Conservation (phyloP, 305 asterid species). For the Plantago coronopus region DNA sequence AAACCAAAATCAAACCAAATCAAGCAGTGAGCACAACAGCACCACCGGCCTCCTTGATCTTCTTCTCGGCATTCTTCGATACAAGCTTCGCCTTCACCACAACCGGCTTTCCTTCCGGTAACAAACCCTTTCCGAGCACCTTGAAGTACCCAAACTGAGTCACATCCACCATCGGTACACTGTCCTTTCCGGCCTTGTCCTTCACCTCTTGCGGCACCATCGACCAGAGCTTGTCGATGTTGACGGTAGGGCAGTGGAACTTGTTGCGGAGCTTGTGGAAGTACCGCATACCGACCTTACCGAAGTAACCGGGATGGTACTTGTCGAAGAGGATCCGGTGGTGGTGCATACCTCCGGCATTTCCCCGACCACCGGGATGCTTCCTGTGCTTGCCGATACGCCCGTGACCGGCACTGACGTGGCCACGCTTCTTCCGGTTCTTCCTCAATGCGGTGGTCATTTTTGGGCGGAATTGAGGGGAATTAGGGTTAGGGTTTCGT, state of each 20-base stretch:
- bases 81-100: conserved; percentile 75
- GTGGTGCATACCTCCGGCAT: too few species aligned
- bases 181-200: conserved; percentile 50
- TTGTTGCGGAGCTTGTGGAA: too few species aligned
- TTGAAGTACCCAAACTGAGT: conserved; percentile 85
- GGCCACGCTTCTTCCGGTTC: conserved; percentile 86
- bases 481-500: conserved; percentile 27
- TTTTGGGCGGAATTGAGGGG: conserved; percentile 8
- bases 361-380: too few species aligned
- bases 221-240: conserved; percentile 70
- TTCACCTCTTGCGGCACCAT: conserved; percentile 62
- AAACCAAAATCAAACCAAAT: conserved; percentile 23
- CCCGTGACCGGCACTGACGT: conserved; percentile 82
- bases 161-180: conserved; percentile 62
- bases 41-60: conserved; percentile 86
- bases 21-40: conserved; percentile 75
- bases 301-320: too few species aligned
- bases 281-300: too few species aligned
- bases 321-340: too few species aligned
- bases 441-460: conserved; percentile 78
- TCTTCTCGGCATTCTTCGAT: conserved; percentile 75
- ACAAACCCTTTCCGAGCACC: conserved; percentile 68
- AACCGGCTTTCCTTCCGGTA: conserved; percentile 51
- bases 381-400: too few species aligned
- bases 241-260: too few species aligned